These are phyloP conservation scores for Lactarius psammicola DNA, from an alignment of 768 basidiomycete genomes.

Conservation along the genomic window DNA sequence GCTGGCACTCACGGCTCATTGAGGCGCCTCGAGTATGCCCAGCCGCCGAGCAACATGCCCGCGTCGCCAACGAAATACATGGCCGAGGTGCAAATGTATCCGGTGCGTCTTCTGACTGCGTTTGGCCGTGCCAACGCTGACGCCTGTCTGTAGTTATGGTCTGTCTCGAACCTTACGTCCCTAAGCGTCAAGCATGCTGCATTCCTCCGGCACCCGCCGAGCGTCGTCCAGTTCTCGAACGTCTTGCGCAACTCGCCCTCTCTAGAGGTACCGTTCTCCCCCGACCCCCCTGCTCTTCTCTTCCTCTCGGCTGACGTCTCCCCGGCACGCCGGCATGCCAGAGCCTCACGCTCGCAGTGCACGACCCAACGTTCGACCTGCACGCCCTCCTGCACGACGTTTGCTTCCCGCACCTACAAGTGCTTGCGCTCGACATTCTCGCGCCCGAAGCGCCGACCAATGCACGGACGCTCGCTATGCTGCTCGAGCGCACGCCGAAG, in stretches of 20 bases:
- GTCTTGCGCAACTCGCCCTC: conserved; percentile 3
- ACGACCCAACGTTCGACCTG: too few relatives aligned
- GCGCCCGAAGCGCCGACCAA: not conserved
- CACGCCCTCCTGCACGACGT: too few relatives aligned
- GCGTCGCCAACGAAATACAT: not conserved
- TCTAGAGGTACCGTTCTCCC: conserved; percentile 2
- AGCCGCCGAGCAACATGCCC: not conserved
- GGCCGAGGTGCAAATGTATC: not conserved
- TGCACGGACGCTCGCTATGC: not conserved
- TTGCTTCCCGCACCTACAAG: conserved; percentile 1
- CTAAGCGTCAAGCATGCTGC: conserved; percentile 9
- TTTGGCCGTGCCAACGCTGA: not conserved
- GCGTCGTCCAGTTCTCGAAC: conserved; percentile 8
- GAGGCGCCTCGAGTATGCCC: not conserved
- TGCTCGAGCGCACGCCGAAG: conserved; percentile 12
- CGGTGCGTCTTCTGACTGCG: not conserved
- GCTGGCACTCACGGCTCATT: not conserved
- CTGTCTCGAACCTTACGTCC: conserved; percentile 8
- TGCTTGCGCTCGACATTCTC: not conserved
- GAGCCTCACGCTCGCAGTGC: too few relatives aligned
- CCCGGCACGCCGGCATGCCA: too few relatives aligned
- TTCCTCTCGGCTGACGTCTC: not conserved
- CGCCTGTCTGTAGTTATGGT: conserved; percentile 4
- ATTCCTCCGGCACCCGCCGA: conserved; percentile 8
- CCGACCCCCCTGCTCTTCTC: too few relatives aligned